Base-by-base conservation (phyloP, 1,284 basidiomycete species). In the Ceratobasidium sp. region DNA sequence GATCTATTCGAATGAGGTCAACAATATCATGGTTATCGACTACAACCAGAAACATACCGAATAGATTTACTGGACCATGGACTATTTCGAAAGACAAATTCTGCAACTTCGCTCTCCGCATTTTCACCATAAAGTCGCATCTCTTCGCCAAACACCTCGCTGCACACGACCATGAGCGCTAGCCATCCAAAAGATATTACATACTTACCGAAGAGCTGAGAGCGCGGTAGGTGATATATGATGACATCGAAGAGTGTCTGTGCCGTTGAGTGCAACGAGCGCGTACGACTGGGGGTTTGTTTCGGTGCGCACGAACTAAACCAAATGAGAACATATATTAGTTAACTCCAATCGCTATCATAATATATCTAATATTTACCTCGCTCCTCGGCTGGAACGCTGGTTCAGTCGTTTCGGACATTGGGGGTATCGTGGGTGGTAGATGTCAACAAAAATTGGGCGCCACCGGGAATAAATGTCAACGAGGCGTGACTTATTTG, bases 181-280 rank as follows among this genome's bases (percentile, higher is more conserved):
- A 48, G 42, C 26, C n/a, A 7, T 5, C 3, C 33, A 38, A 28
- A 50, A 33, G 0, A 42, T 20, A 2, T 1, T 15, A n/a, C 38
- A 12, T 12, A 74, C 70, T 62, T 13, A 52, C 70, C 70, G 57
- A 23, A 74, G 59, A 6, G 70, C 70, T 0, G 70, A 48, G 59
- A 74, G 70, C 7, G 70, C 59, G 23, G 57, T 17, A 48, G 57
- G 40, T 12, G 70, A 74, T 9, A 74, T 33, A 40, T 48, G 42
- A 28, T 74, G 70, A 54, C 70, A 74, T 38, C 70, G 70, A 23
- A 74, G 44, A 40, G 70, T 64, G 40, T 74, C 70, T 28, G 70
- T 57, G 26, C 70, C 70, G 40, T 74, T 74, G 59, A 74, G 70
- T 28, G 70, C 57, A n/a, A 74, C 70, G 57, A 74, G 70, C 59